These are phyloP conservation scores for Calcarisporium arbuscula DNA, from an alignment of 2,329 filamentous ascomycete genomes.

Conservation along the genomic window DNA sequence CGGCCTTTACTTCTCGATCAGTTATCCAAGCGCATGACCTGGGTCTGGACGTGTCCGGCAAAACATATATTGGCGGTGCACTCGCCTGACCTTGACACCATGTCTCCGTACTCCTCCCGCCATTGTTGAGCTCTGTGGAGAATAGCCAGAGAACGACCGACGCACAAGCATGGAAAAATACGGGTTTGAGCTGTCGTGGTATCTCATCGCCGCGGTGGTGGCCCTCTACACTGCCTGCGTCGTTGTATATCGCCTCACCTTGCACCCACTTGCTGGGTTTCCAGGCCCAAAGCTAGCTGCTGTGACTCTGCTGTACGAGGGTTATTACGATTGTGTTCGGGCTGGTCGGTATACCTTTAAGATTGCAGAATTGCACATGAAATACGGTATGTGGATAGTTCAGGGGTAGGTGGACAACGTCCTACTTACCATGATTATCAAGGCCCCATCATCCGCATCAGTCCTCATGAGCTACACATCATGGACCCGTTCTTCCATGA, in stretches of 20 bases:
- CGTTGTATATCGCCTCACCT: constrained; percentile 8
- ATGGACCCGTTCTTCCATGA: constrained; percentile 16
- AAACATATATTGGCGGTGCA: no score
- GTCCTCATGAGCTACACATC: constrained; percentile 16
- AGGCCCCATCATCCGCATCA: constrained; percentile 22
- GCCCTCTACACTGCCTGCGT: no score
- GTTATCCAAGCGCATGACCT: no score
- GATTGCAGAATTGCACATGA: constrained; percentile 17
- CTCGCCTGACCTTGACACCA: no score
- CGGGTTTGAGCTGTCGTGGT: no score
- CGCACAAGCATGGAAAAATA: no score
- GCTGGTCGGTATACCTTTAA: constrained; percentile 10
- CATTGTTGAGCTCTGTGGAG: no score
- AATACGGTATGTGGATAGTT: constrained; percentile 13
- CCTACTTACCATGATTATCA: not conserved
- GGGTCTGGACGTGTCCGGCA: no score
- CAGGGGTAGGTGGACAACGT: not conserved
- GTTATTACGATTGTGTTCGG: constrained; percentile 19
- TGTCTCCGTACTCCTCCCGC: no score
- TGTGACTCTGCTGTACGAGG: constrained; percentile 13
- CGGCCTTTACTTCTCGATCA: no score
- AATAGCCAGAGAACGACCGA: no score
- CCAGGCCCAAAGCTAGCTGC: constrained; percentile 18
- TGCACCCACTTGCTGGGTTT: constrained; percentile 13
- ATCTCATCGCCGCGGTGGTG: no score